Base-by-base conservation (phyloP, 495 filamentous ascomycete genomes). In the Penicillium goetzii region DNA sequence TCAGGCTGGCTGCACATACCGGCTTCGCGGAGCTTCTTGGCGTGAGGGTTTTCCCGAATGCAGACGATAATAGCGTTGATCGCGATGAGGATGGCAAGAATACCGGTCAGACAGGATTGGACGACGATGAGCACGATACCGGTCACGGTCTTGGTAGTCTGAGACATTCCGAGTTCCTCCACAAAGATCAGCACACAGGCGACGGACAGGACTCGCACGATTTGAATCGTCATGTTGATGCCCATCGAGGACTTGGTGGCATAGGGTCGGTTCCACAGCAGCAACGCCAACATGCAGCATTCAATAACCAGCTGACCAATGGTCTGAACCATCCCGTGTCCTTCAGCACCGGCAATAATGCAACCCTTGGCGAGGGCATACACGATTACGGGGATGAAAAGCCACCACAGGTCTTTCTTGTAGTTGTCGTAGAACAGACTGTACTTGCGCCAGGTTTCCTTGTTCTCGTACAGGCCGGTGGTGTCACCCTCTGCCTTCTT, bases 381-480 rank as follows among this genome's bases (percentile, higher is more conserved):
- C 58, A 95, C 54, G 75, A 99, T 97, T 50, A 84, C 82, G 8
- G 95, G 95, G 14, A 99, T 84, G 74, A 99, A 99, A 10, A 97
- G 72, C 93, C 93, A 97, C 94, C 94, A 99, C 78, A 92, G 96
- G 65, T 89, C 87, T 70, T 88, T 90, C 75, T 93, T 92, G 78
- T 95, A 97, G 66, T 88, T 89, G 67, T 99, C 95, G 77, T 99
- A 99, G 81, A 99, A 99, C 36, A 97, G 80, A 69, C 90, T 96
- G 82, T 99, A 99, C 76, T 93, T 96, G 68, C 90, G 83, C 94
- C 96, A 97, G 53, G 89, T 90, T 58, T 90, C 86, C 80, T 93
- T 95, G 72, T 97, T 85, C 53, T 97, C 92, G 74, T 90, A 99
- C 10, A 99, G 79, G 1, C 80, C 83, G 15, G 81, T 79, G 7